These are phyloP conservation scores for Torulaspora delbrueckii DNA, from an alignment of 805 yeast species.

Conservation along the genomic window DNA sequence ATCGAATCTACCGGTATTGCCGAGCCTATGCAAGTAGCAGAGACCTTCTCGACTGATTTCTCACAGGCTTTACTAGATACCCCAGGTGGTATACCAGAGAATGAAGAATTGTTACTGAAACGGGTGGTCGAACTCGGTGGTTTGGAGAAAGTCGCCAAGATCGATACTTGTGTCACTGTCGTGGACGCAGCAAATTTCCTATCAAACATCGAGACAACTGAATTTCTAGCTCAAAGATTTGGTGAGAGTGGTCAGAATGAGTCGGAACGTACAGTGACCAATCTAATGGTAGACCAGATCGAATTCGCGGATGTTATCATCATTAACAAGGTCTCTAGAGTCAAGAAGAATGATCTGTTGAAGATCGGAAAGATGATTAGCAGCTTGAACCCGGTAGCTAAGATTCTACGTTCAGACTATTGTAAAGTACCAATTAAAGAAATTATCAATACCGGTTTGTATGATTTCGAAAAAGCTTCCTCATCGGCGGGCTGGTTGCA, in stretches of 20 bases:
- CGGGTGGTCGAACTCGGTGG: constrained; percentile 39
- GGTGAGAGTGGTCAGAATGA: constrained; percentile 41
- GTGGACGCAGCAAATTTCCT: constrained; percentile 42
- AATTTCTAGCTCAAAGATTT: constrained; percentile 39
- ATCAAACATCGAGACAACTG: constrained; percentile 42
- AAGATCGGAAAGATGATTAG: constrained; percentile 36
- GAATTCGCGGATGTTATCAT: constrained; percentile 45
- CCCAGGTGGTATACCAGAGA: constrained; percentile 20
- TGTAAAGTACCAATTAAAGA: constrained; percentile 37
- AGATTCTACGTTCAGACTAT: constrained; percentile 36
- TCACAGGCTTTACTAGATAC: constrained; percentile 35
- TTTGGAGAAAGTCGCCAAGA: constrained; percentile 35
- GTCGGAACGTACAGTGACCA: constrained; percentile 43
- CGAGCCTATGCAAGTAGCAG: constrained; percentile 50
- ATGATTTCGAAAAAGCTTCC: constrained; percentile 41
- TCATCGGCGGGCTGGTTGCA: constrained; percentile 45
- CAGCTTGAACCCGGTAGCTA: constrained; percentile 42
- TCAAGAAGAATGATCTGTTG: constrained; percentile 27
- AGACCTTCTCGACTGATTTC: constrained; percentile 44
- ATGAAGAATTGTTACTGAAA: constrained; percentile 20
- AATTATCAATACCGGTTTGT: constrained; percentile 37
- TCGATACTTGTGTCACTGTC: constrained; percentile 47
- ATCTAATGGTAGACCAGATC: constrained; percentile 44
- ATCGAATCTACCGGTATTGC: constrained; percentile 46
- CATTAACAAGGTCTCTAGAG: constrained; percentile 37